Evolutionary conservation across 352 stramenopile genomes (phyloP).

Genomic region (Detonula confervacea): DNA sequence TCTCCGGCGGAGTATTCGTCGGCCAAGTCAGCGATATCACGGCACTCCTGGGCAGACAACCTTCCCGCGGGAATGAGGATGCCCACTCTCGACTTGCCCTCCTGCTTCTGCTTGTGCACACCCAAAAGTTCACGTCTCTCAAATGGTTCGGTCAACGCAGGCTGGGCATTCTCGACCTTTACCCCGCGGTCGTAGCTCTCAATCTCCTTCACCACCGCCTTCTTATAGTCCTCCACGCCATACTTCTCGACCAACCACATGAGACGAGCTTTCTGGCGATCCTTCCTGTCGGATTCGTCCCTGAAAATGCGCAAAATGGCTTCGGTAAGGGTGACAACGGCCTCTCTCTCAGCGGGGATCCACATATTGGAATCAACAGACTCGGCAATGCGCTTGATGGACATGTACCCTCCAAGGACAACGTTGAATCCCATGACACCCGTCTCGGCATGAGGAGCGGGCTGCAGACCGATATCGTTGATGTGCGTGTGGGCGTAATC

Average conservation of each 20-base stretch:
- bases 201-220: slow-evolving; percentile 77
- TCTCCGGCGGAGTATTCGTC: slow-evolving; percentile 85
- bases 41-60: slow-evolving; percentile 79
- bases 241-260: slow-evolving; percentile 89
- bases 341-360: slow-evolving; percentile 79
- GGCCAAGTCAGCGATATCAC: slow-evolving; percentile 83
- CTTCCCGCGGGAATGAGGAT: slow-evolving; percentile 84
- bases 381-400: slow-evolving; percentile 85
- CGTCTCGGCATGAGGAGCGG: slow-evolving; percentile 71
- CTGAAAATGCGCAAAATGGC: slow-evolving; percentile 86
- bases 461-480: slow-evolving; percentile 87
- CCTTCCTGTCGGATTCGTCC: slow-evolving; percentile 82
- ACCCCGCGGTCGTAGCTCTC: slow-evolving; percentile 75
- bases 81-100: slow-evolving; percentile 83
- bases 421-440: slow-evolving; percentile 88
- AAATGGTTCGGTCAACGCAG: slow-evolving; percentile 63
- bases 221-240: slow-evolving; percentile 82
- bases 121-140: slow-evolving; percentile 81
- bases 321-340: slow-evolving; percentile 81
- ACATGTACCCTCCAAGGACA: slow-evolving; percentile 88
- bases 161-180: slow-evolving; percentile 60
- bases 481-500: slow-evolving; percentile 89
- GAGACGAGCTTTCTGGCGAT: slow-evolving; percentile 85
- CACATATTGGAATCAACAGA: slow-evolving; percentile 84
- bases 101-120: slow-evolving; percentile 85